These are phyloP conservation scores for Dothistroma pini DNA, from an alignment of 2,329 filamentous ascomycete genomes.

Conservation along the genomic window DNA sequence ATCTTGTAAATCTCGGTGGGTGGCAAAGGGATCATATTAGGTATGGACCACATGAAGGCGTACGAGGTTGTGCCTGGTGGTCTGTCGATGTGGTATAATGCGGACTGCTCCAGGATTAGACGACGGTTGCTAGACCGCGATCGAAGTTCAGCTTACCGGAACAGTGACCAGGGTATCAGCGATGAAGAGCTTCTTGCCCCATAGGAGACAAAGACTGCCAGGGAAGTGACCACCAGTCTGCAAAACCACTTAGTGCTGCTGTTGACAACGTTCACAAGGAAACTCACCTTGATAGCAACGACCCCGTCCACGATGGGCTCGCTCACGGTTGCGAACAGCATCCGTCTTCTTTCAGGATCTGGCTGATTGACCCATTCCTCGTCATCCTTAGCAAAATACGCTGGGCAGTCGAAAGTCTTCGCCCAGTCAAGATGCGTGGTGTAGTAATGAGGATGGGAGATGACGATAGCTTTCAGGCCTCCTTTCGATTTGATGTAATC, in stretches of 20 bases:
- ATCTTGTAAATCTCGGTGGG: conserved; percentile 63
- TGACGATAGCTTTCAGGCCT: conserved; percentile 64
- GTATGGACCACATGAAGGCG: conserved; percentile 73
- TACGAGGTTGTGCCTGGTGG: conserved; percentile 51
- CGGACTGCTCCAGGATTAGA: conserved; percentile 25
- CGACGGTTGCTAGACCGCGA: background rate
- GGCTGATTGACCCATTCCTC: conserved; percentile 57
- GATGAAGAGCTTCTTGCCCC: conserved; percentile 60
- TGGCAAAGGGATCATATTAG: conserved; percentile 68
- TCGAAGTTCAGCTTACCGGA: conserved; percentile 43
- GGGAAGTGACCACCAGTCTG: conserved; percentile 69
- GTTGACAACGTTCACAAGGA: conserved; percentile 31
- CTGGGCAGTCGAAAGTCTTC: conserved; percentile 61
- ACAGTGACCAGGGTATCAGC: conserved; percentile 75
- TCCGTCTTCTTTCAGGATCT: conserved; percentile 41
- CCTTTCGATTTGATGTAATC: conserved; percentile 57
- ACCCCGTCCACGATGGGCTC: conserved; percentile 47
- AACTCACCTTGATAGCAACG: conserved; percentile 58
- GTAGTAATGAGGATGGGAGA: conserved; percentile 73
- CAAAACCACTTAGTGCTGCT: background rate
- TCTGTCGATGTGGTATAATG: conserved; percentile 39
- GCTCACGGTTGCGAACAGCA: conserved; percentile 43
- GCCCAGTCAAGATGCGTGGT: conserved; percentile 74
- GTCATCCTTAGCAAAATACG: conserved; percentile 67
- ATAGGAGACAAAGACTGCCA: conserved; percentile 66